These are phyloP conservation scores for Blastomyces silverae DNA, from an alignment of 2,329 filamentous ascomycete genomes.

Conservation along the genomic window DNA sequence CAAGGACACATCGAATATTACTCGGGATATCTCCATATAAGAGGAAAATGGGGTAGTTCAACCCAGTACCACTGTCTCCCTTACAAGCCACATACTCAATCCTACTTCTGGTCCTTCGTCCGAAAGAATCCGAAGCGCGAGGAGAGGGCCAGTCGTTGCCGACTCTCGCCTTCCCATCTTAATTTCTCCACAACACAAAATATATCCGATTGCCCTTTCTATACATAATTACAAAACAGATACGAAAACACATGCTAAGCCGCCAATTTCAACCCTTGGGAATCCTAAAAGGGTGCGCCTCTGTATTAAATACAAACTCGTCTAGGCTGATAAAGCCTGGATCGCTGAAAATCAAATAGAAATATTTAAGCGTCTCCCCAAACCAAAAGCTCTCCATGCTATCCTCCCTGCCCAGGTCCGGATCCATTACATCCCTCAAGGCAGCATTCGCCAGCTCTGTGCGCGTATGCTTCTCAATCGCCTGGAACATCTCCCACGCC, in stretches of 20 bases:
- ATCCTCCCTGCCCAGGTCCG: slow-evolving; percentile 57
- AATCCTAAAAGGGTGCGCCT: slow-evolving; percentile 11
- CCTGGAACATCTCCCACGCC: slow-evolving; percentile 78
- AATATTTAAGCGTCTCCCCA: slow-evolving; percentile 88
- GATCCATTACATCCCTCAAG: slow-evolving; percentile 23
- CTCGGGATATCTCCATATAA: background rate
- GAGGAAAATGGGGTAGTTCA: background rate
- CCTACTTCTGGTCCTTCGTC: background rate
- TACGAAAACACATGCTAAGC: background rate
- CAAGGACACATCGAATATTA: background rate
- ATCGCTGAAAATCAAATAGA: slow-evolving; percentile 71
- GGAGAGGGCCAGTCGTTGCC: background rate
- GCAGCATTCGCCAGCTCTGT: slow-evolving; percentile 62
- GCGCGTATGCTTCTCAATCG: slow-evolving; percentile 59
- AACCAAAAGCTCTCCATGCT: slow-evolving; percentile 87
- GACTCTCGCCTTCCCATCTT: background rate
- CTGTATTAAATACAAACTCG: slow-evolving; percentile 52
- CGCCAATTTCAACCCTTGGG: background rate
- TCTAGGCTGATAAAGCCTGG: slow-evolving; percentile 59
- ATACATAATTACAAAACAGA: background rate
- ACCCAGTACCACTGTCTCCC: background rate
- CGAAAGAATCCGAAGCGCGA: background rate
- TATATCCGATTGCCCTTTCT: background rate
- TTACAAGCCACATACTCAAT: background rate
- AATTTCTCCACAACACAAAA: background rate